Evolutionary conservation across 2,329 filamentous ascomycete species (phyloP).

Genomic region (Nothophoma quercina): DNA sequence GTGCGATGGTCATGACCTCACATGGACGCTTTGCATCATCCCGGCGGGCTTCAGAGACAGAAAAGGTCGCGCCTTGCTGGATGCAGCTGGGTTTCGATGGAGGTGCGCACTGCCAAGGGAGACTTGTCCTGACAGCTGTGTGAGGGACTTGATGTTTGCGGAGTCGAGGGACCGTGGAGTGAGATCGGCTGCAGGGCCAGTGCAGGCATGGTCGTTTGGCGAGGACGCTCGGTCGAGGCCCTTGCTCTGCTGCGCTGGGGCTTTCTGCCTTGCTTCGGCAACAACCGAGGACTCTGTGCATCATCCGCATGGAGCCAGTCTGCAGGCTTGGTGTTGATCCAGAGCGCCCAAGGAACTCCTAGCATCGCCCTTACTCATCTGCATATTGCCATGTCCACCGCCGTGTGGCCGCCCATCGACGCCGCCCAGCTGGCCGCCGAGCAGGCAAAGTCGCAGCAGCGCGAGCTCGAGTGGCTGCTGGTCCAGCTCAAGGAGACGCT

Average conservation of each 20-base stretch:
- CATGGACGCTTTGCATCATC: conserved; percentile 17
- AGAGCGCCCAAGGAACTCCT: neutral
- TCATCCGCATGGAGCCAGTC: neutral
- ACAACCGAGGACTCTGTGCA: conserved; percentile 3
- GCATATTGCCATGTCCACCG: conserved; percentile 63
- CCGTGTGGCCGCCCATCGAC: conserved; percentile 66
- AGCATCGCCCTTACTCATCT: neutral
- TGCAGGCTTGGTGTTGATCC: neutral
- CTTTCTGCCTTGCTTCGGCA: conserved; percentile 14
- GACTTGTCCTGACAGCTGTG: conserved; percentile 1
- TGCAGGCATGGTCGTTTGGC: conserved; percentile 2
- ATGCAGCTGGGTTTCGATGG: neutral
- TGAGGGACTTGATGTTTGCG: conserved; percentile 4
- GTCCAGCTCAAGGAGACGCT: conserved; percentile 67
- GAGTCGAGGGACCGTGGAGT: neutral
- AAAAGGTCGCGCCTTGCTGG: conserved; percentile 9
- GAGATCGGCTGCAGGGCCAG: conserved; percentile 1
- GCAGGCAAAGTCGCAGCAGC: conserved; percentile 61
- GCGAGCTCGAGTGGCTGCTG: conserved; percentile 71
- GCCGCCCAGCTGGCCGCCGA: conserved; percentile 59
- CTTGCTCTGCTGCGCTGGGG: conserved; percentile 1
- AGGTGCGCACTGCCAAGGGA: neutral
- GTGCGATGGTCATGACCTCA: conserved; percentile 4
- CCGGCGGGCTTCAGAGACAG: conserved; percentile 4
- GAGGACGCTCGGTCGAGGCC: conserved; percentile 6